Conservation (phyloP, 179 eudicot species). For the Beta lomatogona region DNA sequence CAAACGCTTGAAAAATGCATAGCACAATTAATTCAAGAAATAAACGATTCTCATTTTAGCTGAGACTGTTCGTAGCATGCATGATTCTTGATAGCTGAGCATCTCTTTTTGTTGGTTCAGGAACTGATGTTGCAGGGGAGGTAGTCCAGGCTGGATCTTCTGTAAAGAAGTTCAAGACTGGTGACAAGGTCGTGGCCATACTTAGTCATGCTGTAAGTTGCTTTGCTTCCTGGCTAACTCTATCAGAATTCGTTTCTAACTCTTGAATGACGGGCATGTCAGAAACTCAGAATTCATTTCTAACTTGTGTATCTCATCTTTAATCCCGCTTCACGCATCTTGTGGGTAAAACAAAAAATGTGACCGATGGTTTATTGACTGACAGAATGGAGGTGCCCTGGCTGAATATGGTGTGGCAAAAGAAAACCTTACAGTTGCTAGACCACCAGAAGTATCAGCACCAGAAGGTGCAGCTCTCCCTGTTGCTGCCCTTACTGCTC, state of each 20-base stretch:
- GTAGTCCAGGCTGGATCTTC: slow-evolving; percentile 63
- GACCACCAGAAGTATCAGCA: slow-evolving; percentile 71
- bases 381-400: slow-evolving; percentile 64
- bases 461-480: slow-evolving; percentile 54
- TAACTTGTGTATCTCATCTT: too few relatives aligned
- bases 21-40: background rate
- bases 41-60: background rate
- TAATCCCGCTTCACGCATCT: too few relatives aligned
- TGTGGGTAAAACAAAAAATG: background rate
- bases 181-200: slow-evolving; percentile 76
- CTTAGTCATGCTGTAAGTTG: slow-evolving; percentile 49
- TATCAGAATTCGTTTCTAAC: background rate
- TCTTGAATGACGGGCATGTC: too few relatives aligned
- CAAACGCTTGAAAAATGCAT: background rate
- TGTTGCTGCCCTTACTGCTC: slow-evolving; percentile 59
- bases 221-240: background rate
- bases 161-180: slow-evolving; percentile 58
- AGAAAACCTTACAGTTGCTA: slow-evolving; percentile 42
- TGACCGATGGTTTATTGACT: slow-evolving; percentile 16
- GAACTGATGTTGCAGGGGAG: slow-evolving; percentile 79
- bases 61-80: background rate
- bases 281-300: too few relatives aligned
- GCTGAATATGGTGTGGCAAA: slow-evolving; percentile 63
- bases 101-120: slow-evolving; percentile 39
- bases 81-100: background rate